A percentile compares a stretch with the other conserved stretches of the same genome.
Conservation (phyloP, 2,329 filamentous ascomycete genomes). For the Sporothrix protearum region DNA sequence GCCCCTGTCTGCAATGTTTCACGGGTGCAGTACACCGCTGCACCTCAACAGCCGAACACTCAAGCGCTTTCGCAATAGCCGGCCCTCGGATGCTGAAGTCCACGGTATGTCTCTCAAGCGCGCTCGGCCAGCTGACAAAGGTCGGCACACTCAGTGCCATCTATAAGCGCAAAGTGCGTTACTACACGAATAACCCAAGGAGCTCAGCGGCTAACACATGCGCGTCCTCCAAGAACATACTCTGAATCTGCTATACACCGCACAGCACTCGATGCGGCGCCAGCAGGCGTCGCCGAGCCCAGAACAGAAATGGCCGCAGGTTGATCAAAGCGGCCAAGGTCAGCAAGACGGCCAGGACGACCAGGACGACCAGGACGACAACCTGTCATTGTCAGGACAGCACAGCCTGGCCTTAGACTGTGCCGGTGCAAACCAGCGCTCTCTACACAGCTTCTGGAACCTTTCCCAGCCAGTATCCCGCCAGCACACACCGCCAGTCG, state of each 20-base stretch:
- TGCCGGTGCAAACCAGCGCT: slow-evolving; percentile 42
- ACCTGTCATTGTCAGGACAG: neutral
- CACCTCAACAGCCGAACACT: slow-evolving; percentile 56
- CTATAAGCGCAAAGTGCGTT: too few relatives aligned
- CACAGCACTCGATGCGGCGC: slow-evolving; percentile 29
- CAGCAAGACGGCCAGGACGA: neutral
- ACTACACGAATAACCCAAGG: too few relatives aligned
- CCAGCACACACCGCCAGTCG: slow-evolving; percentile 23
- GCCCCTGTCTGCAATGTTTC: slow-evolving; percentile 34
- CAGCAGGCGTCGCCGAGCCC: slow-evolving; percentile 5
- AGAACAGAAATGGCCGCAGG: neutral
- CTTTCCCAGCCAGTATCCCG: slow-evolving; percentile 37
- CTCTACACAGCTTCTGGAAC: slow-evolving; percentile 61
- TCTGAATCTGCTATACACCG: slow-evolving; percentile 55
- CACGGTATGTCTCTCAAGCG: slow-evolving; percentile 45
- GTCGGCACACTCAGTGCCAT: neutral
- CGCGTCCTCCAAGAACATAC: slow-evolving; percentile 49
- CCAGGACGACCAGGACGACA: neutral
- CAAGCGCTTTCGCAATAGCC: slow-evolving; percentile 58
- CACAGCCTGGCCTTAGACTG: neutral
- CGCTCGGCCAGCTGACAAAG: neutral
- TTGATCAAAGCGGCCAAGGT: neutral
- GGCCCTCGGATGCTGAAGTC: slow-evolving; percentile 54
- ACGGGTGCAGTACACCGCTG: slow-evolving; percentile 36
- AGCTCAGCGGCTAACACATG: neutral